These are phyloP conservation scores for Cruciata laevipes DNA, from an alignment of 257 asterid genomes.

Conservation along the genomic window DNA sequence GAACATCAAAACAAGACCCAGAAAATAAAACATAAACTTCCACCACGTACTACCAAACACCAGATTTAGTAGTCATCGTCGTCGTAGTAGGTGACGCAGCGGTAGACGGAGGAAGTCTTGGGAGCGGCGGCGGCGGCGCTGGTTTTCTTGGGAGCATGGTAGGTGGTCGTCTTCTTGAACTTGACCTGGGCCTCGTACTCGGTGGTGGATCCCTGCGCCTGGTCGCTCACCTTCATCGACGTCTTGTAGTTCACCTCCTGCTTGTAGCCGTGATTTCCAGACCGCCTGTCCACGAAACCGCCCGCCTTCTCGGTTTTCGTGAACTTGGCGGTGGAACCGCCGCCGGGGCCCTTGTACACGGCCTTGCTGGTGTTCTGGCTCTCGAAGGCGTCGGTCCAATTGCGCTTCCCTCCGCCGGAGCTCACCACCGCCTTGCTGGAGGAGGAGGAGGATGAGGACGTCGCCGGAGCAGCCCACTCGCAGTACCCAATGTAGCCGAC, in stretches of 20 bases:
- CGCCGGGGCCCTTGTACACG: conserved; percentile 3
- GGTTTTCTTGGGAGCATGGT: conserved; percentile 2
- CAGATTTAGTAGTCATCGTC: neutral
- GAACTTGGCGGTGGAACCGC: conserved; percentile 11
- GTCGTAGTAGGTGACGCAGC: neutral
- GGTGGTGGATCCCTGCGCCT: conserved; percentile 13
- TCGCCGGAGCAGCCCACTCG: neutral
- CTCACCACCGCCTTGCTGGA: neutral
- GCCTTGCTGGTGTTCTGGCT: conserved; percentile 12
- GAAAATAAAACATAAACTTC: neutral
- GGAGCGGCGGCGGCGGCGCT: neutral
- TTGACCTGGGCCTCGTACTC: conserved; percentile 22
- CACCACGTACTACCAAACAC: neutral
- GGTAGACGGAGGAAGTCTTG: neutral
- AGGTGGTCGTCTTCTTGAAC: conserved; percentile 19
- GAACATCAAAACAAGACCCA: neutral
- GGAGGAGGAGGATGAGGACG: neutral
- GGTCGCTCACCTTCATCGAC: conserved; percentile 12
- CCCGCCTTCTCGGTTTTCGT: conserved; percentile 7
- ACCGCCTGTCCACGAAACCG: conserved; percentile 10
- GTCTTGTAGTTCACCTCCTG: conserved; percentile 15
- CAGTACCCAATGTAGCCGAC: neutral
- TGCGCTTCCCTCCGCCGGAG: conserved; percentile 3
- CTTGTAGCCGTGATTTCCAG: conserved; percentile 15
- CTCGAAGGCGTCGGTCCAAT: neutral